A percentile compares a stretch with the other conserved stretches of the same genome.
phyloP scores from a whole-genome alignment of 2,329 filamentous ascomycete species.

The Lecanoromycetidae sp. region DNA sequence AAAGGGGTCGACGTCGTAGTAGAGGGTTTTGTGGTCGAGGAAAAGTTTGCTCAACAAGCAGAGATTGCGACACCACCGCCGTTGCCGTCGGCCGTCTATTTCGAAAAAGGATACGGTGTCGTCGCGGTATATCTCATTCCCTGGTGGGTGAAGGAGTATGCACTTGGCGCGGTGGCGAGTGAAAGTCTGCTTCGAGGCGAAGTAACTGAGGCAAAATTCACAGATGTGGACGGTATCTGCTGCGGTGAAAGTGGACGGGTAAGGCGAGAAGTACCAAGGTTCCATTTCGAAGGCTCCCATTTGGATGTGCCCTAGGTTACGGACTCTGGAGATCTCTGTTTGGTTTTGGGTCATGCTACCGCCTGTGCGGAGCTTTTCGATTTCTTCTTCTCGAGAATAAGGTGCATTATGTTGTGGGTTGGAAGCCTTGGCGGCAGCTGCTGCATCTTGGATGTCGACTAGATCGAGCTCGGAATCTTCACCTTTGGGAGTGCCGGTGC shows the following conservation, averaged over 20 bases:
- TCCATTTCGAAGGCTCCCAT: slow-evolving; percentile 88
- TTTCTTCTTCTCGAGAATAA: slow-evolving; percentile 78
- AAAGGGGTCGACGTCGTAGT: slow-evolving; percentile 96
- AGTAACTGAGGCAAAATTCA: slow-evolving; percentile 93
- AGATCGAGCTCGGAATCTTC: slow-evolving; percentile 42
- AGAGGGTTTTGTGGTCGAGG: slow-evolving; percentile 94
- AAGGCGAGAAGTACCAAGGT: slow-evolving; percentile 98
- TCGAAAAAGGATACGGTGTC: slow-evolving; percentile 90
- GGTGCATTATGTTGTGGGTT: slow-evolving; percentile 32
- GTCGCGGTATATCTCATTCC: slow-evolving; percentile 95
- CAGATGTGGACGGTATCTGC: slow-evolving; percentile 90
- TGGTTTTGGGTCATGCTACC: slow-evolving; percentile 99
- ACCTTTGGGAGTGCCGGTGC: slow-evolving; percentile 35
- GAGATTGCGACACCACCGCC: slow-evolving; percentile 96
- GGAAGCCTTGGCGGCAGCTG: slow-evolving; percentile 34
- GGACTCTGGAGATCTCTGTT: slow-evolving; percentile 87
- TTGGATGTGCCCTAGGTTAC: slow-evolving; percentile 86
- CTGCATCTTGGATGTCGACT: slow-evolving; percentile 40
- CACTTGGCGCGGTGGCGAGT: slow-evolving; percentile 80
- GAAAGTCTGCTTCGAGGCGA: slow-evolving; percentile 70
- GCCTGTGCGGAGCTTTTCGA: slow-evolving; percentile 85
- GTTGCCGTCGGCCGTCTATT: slow-evolving; percentile 91
- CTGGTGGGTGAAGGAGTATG: slow-evolving; percentile 78
- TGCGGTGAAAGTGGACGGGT: slow-evolving; percentile 77
- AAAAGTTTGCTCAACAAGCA: slow-evolving; percentile 94